phyloP scores from a whole-genome alignment of 768 basidiomycete species.

The Crepidotus variabilis region DNA sequence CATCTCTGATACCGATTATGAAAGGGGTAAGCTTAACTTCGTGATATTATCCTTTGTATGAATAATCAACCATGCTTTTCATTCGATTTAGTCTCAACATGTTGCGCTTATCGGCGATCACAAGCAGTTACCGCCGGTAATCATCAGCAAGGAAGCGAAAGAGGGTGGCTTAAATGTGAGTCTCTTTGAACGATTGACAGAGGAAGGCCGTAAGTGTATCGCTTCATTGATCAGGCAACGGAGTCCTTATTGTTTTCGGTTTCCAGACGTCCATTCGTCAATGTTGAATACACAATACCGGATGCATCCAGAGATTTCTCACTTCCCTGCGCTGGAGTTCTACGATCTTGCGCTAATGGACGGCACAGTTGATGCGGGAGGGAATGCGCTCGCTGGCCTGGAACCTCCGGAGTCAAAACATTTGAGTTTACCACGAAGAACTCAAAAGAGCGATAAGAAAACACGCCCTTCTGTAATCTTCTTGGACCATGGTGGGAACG shows the following conservation, averaged over 20 bases:
- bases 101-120: constrained; percentile 94
- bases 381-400: constrained; percentile 47
- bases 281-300: constrained; percentile 96
- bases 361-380: constrained; percentile 61
- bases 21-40: constrained; percentile 67
- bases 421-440: constrained; percentile 24
- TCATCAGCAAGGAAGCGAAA: constrained; percentile 72
- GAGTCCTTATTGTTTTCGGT: constrained; percentile 2
- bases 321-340: constrained; percentile 83
- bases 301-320: constrained; percentile 90
- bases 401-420: constrained; percentile 61
- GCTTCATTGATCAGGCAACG: constrained; percentile 2
- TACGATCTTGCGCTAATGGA: constrained; percentile 69
- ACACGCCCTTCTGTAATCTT: constrained; percentile 68
- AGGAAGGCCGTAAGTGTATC: constrained; percentile 65
- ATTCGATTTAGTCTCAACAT: constrained; percentile 60
- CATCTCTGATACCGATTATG: constrained; percentile 88
- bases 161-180: constrained; percentile 71
- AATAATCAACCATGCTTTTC: not conserved
- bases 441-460: constrained; percentile 3
- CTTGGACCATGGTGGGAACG: constrained; percentile 72
- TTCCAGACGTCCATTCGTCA: constrained; percentile 74
- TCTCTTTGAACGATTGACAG: constrained; percentile 87
- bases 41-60: too few relatives aligned
- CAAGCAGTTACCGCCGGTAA: constrained; percentile 90